A percentile compares a stretch with the other conserved stretches of the same genome.
phyloP scores from a whole-genome alignment of 352 stramenopile species.

The Pythium rishiriense region DNA sequence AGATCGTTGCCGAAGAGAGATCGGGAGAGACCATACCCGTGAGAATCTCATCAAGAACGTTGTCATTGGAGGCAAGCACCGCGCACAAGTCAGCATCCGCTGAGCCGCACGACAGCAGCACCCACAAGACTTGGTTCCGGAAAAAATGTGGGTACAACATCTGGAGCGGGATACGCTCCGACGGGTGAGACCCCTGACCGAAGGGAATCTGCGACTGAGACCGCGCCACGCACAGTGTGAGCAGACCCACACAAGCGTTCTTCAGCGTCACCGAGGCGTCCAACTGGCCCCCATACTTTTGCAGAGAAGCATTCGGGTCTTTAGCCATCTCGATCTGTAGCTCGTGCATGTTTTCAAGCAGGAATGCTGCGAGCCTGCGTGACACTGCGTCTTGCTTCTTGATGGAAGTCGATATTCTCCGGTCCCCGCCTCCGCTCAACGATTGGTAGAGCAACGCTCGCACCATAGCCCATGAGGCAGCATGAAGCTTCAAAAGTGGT shows the following conservation, averaged over 20 bases:
- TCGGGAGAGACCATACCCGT: conserved; percentile 61
- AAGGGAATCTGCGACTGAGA: neutral
- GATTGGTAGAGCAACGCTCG: conserved; percentile 84
- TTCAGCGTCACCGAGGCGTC: conserved; percentile 51
- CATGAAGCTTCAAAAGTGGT: conserved; percentile 73
- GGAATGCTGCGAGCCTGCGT: conserved; percentile 48
- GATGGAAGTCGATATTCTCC: neutral
- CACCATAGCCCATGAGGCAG: conserved; percentile 75
- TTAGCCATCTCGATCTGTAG: conserved; percentile 29
- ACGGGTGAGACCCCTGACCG: neutral
- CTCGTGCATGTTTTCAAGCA: conserved; percentile 66
- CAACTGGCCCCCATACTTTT: conserved; percentile 14
- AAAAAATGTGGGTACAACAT: conserved; percentile 58
- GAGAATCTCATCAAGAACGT: conserved; percentile 65
- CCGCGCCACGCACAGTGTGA: conserved; percentile 55
- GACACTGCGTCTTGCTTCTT: conserved; percentile 35
- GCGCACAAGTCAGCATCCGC: conserved; percentile 57
- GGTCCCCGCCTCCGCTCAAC: conserved; percentile 24
- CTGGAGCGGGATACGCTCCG: conserved; percentile 22
- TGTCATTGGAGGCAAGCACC: conserved; percentile 55
- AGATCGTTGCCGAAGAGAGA: conserved; percentile 68
- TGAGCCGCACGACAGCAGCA: conserved; percentile 72
- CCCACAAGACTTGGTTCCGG: conserved; percentile 75
- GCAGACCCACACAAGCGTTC: conserved; percentile 60
- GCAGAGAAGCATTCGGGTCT: conserved; percentile 5